Percentiles rank a stretch among this genome's conserved stretches.
Conservation (phyloP, 2,329 filamentous ascomycete genomes). For the Tolypocladium pustulatum region DNA sequence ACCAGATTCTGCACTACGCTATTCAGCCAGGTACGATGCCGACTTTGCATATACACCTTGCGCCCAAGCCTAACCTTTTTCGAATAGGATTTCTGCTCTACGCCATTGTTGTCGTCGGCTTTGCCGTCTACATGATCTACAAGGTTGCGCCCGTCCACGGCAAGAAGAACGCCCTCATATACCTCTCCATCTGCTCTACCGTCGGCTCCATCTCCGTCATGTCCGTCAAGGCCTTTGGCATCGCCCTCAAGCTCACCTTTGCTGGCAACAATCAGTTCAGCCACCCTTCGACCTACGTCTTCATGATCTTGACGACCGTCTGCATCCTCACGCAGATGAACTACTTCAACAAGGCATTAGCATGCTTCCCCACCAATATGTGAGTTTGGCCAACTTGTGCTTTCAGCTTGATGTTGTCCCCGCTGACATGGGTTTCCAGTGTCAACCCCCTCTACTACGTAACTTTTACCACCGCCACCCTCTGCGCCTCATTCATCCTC, state of each 20-base stretch:
- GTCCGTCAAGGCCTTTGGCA: conserved; percentile 97
- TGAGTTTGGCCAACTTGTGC: conserved; percentile 34
- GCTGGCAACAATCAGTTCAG: conserved; percentile 90
- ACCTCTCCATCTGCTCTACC: conserved; percentile 94
- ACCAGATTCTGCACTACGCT: conserved; percentile 83
- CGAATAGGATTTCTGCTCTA: conserved; percentile 77
- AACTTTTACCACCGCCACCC: conserved; percentile 89
- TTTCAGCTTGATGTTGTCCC: neutral
- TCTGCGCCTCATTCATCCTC: conserved; percentile 90
- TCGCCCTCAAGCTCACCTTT: conserved; percentile 91
- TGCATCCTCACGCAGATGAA: conserved; percentile 99
- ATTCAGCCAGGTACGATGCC: conserved; percentile 66
- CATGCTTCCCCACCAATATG: conserved; percentile 96
- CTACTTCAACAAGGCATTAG: conserved; percentile 98
- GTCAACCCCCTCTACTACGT: conserved; percentile 97
- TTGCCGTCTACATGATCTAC: conserved; percentile 94
- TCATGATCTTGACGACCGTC: conserved; percentile 82
- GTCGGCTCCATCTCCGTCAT: conserved; percentile 97
- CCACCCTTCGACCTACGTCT: conserved; percentile 93
- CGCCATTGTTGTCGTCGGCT: conserved; percentile 66
- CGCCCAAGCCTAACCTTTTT: conserved; percentile 4
- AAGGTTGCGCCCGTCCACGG: conserved; percentile 80
- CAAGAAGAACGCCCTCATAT: conserved; percentile 92
- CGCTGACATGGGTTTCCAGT: conserved; percentile 33
- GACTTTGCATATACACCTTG: conserved; percentile 12